Conservation (phyloP, 2,329 filamentous ascomycete genomes). For the Beauveria pseudobassiana region DNA sequence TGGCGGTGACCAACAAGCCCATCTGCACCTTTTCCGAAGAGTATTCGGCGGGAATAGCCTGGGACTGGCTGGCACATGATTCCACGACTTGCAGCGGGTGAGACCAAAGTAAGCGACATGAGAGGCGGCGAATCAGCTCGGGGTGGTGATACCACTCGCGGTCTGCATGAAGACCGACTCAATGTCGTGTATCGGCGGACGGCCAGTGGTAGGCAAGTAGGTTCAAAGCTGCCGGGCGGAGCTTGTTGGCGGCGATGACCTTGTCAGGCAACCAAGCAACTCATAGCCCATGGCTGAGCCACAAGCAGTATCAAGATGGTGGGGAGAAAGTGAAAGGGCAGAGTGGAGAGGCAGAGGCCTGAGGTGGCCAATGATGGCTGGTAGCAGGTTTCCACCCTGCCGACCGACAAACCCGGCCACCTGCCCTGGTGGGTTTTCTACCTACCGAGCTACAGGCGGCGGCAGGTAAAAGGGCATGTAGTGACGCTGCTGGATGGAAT, state of each 20-base stretch:
- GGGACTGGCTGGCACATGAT: no score
- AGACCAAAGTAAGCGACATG: background rate
- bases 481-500: background rate
- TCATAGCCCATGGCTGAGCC: no score
- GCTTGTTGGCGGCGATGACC: background rate
- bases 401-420: background rate
- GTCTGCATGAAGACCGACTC: background rate
- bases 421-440: background rate
- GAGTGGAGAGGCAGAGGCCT: background rate
- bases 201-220: background rate
- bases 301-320: no score
- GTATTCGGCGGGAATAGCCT: no score
- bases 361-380: background rate
- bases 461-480: background rate
- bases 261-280: no score
- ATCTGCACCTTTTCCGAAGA: no score
- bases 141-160: background rate
- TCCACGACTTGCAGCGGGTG: background rate
- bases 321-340: constrained; percentile 27
- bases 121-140: background rate
- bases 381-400: background rate
- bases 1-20: no score
- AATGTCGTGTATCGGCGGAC: background rate
- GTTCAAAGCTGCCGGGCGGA: background rate
- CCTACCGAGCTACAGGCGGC: background rate